Evolutionary conservation across 2,329 filamentous ascomycete genomes (phyloP), one percentile per base, ranked within the genome.

Genomic region (Trichophyton mentagrophytes): DNA sequence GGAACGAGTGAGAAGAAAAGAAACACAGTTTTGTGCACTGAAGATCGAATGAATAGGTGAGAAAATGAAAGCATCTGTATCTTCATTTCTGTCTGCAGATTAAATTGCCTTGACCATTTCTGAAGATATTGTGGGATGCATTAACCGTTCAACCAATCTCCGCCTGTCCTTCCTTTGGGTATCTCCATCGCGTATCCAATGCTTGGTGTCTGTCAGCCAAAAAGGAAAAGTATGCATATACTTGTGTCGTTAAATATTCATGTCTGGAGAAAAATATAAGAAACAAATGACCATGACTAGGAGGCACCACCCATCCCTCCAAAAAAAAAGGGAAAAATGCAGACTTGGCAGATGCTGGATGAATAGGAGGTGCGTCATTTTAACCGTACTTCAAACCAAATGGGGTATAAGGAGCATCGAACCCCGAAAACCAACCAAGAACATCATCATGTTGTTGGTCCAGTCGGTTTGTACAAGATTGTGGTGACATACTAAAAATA

Each of bases 401-500:
- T 27, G 30, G 17, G 27, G 27, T 27, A 33, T 17, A 36, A 30
- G 20, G 11, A 30, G 25, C 33, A 20, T 17, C 27, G n/a, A 9
- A 36, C 11, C 2, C 51, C 17, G 27, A 55, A 55, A 36, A 33
- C 33, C 27, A 27, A 20, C 15, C 51, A 55, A 55, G 51, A 27
- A 7, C n/a, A n/a, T 7, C 17, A 36, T 36, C 51, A 55, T n/a
- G 27, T 38, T 38, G 27, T 53, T 40, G 30, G 55, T 33, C 69
- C 79, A 20, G 90, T 90, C 17, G 90, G 90, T 78, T 96, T 97
- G 77, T 97, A 97, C 79, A 97, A 87, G 71, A 97, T 95, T 1
- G 91, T 96, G 3, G 92, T 97, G 40, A 97, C 88, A 75, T 97
- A 97, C 92, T 96, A 68, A 15, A 20, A 42, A 40, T 55, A 36